A percentile compares a stretch with the other conserved stretches of the same genome.
Evolutionary conservation across 305 asterid genomes (phyloP).

Genomic region (Monarda citriodora): DNA sequence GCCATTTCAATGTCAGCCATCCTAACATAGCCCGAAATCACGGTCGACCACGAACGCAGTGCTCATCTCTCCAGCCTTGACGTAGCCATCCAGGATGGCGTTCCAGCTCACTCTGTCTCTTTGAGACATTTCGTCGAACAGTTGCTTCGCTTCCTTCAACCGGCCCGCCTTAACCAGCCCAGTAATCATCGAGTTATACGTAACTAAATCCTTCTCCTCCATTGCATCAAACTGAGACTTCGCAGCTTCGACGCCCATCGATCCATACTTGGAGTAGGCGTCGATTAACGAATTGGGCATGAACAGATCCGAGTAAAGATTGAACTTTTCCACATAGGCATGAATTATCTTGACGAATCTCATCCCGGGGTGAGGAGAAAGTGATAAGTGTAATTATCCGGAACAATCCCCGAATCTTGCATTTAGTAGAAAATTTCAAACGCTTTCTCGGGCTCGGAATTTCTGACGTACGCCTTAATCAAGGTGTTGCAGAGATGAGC

Average conservation of each 20-base stretch:
- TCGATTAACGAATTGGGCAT: slow-evolving; percentile 72
- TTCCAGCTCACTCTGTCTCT: slow-evolving; percentile 86
- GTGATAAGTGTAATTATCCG: slow-evolving; percentile 65
- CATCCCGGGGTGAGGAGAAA: slow-evolving; percentile 56
- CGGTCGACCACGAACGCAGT: slow-evolving; percentile 78
- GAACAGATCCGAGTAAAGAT: slow-evolving; percentile 48
- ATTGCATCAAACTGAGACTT: slow-evolving; percentile 46
- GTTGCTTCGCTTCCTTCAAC: slow-evolving; percentile 48
- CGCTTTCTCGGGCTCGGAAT: slow-evolving; percentile 51
- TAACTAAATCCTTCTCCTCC: slow-evolving; percentile 62
- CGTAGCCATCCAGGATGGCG: slow-evolving; percentile 70
- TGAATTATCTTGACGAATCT: slow-evolving; percentile 51
- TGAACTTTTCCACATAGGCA: slow-evolving; percentile 53
- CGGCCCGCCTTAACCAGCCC: slow-evolving; percentile 61
- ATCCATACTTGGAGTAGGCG: slow-evolving; percentile 65
- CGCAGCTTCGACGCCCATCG: slow-evolving; percentile 44
- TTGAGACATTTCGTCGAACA: slow-evolving; percentile 82
- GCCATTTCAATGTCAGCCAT: slow-evolving; percentile 76
- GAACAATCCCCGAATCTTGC: slow-evolving; percentile 50
- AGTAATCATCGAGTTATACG: slow-evolving; percentile 70
- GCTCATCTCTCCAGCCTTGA: slow-evolving; percentile 66
- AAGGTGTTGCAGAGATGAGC: slow-evolving; percentile 50
- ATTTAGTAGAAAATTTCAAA: slow-evolving; percentile 47
- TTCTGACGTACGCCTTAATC: slow-evolving; percentile 46
- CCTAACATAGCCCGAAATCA: slow-evolving; percentile 66